phyloP scores from a whole-genome alignment of 768 basidiomycete genomes.

The Tremella fuciformis region DNA sequence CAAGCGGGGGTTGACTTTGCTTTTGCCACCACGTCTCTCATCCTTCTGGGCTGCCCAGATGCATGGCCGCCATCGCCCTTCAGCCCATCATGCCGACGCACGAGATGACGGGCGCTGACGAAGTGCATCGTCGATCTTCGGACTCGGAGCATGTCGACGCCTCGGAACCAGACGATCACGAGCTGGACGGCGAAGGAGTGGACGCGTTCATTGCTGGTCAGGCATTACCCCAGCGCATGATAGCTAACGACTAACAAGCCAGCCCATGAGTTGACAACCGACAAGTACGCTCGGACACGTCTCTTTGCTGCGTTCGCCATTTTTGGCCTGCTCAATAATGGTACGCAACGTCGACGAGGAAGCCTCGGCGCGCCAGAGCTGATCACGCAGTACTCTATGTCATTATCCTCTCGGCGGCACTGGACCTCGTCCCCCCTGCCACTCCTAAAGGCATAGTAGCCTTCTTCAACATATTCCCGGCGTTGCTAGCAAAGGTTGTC shows the following conservation, averaged over 20 bases:
- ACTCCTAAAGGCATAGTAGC: slow-evolving; percentile 93
- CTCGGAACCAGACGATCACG: neutral
- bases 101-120: too few species aligned
- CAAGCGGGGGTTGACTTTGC: too few species aligned
- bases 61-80: too few species aligned
- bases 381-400: slow-evolving; percentile 75
- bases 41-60: too few species aligned
- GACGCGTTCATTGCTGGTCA: slow-evolving; percentile 19
- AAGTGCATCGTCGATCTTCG: neutral
- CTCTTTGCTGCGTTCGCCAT: slow-evolving; percentile 67
- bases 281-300: slow-evolving; percentile 21
- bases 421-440: slow-evolving; percentile 85
- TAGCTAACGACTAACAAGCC: neutral
- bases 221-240: neutral
- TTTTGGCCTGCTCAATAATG: slow-evolving; percentile 90
- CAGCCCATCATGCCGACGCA: too few species aligned
- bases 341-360: slow-evolving; percentile 53
- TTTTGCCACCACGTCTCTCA: too few species aligned
- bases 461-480: slow-evolving; percentile 91
- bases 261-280: slow-evolving; percentile 11
- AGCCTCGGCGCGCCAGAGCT: slow-evolving; percentile 3
- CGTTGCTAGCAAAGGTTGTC: slow-evolving; percentile 77
- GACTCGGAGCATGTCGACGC: neutral
- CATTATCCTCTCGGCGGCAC: slow-evolving; percentile 89
- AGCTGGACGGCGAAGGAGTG: slow-evolving; percentile 10